Percentiles rank a stretch among this genome's conserved stretches.
Conservation (phyloP, 345 rosid genomes). For the Cardamine chenopodiifolia region DNA sequence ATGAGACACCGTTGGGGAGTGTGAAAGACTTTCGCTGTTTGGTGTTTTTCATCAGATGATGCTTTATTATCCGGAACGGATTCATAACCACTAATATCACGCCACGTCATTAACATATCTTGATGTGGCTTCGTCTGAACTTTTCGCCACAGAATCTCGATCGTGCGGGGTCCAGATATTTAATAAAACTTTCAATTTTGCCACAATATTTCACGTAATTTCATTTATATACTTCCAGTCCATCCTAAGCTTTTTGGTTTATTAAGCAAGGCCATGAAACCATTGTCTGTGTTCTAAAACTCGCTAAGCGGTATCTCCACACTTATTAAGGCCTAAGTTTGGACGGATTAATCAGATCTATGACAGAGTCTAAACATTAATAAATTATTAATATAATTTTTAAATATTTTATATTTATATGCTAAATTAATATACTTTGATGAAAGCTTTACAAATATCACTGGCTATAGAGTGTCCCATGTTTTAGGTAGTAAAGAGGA, state of each 20-base stretch:
- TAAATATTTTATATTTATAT: too few species aligned
- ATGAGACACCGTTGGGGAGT: conserved; percentile 37
- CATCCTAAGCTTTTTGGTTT: neutral
- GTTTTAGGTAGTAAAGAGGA: neutral
- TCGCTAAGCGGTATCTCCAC: too few species aligned
- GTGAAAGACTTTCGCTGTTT: conserved; percentile 23
- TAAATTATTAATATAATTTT: too few species aligned
- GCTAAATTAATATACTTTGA: too few species aligned
- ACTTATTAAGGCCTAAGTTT: too few species aligned
- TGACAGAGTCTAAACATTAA: too few species aligned
- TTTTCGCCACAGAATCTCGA: conserved; percentile 43
- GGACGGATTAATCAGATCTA: too few species aligned
- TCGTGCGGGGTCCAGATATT: conserved; percentile 18
- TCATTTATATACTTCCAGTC: neutral
- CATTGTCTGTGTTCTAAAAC: too few species aligned
- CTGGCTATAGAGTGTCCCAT: too few species aligned
- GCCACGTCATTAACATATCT: conserved; percentile 53
- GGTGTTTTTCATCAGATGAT: conserved; percentile 26
- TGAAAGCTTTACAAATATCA: too few species aligned
- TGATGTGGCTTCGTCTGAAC: conserved; percentile 2
- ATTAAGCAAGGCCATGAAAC: neutral
- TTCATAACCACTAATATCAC: conserved; percentile 46
- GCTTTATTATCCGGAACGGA: conserved; percentile 50
- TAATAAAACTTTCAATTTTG: neutral
- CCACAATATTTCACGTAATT: neutral